Evolutionary conservation across 768 basidiomycete species (phyloP).

Genomic region (Leccinum disarticulatum): DNA sequence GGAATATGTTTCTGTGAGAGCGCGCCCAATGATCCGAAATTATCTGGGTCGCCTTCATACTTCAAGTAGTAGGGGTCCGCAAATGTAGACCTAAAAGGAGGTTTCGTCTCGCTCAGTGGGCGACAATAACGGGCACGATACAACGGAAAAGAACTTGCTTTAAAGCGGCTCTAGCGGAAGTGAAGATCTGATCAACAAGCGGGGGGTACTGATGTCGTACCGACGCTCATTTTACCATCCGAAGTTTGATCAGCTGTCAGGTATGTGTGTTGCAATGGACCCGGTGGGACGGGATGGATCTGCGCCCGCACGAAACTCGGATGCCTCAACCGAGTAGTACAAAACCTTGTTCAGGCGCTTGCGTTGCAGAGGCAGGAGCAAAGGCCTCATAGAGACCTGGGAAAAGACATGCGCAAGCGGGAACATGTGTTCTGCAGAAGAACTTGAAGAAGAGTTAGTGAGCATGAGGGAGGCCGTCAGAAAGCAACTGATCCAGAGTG

Average conservation of each 20-base stretch:
- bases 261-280: background rate
- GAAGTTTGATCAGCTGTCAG: background rate
- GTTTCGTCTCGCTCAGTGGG: background rate
- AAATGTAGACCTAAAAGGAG: background rate
- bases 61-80: background rate
- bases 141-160: background rate
- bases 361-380: constrained; percentile 30
- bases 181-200: background rate
- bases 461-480: too few relatives aligned
- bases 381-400: constrained; percentile 36
- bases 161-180: background rate
- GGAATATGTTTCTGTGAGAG: background rate
- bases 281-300: background rate
- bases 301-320: constrained; percentile 4
- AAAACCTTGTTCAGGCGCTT: constrained; percentile 28
- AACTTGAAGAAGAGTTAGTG: background rate
- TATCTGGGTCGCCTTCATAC: background rate
- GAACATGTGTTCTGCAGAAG: constrained; percentile 26
- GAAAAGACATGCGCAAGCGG: constrained; percentile 27
- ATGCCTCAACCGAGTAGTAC: constrained; percentile 24
- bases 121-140: background rate
- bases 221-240: background rate
- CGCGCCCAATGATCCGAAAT: background rate
- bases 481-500: background rate
- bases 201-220: too few relatives aligned